Conservation (phyloP, 192 early-diverging fungal genomes). For the Coemansia sp. region DNA sequence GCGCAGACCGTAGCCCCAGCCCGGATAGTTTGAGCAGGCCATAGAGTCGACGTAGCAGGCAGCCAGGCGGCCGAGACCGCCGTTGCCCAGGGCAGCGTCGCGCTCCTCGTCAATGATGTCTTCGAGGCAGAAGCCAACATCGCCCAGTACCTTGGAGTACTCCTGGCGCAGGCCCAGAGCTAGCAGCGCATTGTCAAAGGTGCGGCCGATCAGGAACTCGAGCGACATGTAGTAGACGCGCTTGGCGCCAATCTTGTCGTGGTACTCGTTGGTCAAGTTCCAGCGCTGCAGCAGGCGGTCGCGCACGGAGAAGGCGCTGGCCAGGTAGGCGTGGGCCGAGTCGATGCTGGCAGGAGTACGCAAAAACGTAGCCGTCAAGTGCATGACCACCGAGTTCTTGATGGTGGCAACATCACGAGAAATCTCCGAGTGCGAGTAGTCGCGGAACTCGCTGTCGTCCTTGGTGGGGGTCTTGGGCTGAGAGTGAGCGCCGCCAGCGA, state of each 20-base stretch:
- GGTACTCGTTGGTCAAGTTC: constrained; percentile 92
- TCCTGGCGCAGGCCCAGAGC: constrained; percentile 80
- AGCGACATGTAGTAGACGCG: constrained; percentile 97
- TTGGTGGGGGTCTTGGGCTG: constrained; percentile 49
- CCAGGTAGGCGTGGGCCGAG: constrained; percentile 89
- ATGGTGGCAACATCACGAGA: constrained; percentile 67
- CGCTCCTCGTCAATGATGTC: constrained; percentile 91
- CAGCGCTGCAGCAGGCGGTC: constrained; percentile 91
- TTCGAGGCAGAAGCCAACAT: constrained; percentile 90
- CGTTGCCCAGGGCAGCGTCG: constrained; percentile 97
- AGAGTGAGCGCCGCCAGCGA: constrained; percentile 38
- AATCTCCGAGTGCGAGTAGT: constrained; percentile 52
- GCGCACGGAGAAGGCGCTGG: constrained; percentile 87
- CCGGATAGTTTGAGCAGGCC: constrained; percentile 90
- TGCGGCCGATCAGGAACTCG: constrained; percentile 95
- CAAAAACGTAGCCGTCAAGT: constrained; percentile 88
- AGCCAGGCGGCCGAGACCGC: constrained; percentile 94
- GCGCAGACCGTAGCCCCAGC: constrained; percentile 96
- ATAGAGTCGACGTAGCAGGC: constrained; percentile 98
- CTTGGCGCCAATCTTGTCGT: constrained; percentile 73
- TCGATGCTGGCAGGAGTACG: constrained; percentile 89
- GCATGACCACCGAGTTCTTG: constrained; percentile 84
- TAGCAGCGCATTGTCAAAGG: constrained; percentile 96
- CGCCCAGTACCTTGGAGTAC: constrained; percentile 64
- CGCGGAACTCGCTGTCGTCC: constrained; percentile 47